Evolutionary conservation across 192 early-diverging fungal genomes (phyloP).

Genomic region (Backusella circina): DNA sequence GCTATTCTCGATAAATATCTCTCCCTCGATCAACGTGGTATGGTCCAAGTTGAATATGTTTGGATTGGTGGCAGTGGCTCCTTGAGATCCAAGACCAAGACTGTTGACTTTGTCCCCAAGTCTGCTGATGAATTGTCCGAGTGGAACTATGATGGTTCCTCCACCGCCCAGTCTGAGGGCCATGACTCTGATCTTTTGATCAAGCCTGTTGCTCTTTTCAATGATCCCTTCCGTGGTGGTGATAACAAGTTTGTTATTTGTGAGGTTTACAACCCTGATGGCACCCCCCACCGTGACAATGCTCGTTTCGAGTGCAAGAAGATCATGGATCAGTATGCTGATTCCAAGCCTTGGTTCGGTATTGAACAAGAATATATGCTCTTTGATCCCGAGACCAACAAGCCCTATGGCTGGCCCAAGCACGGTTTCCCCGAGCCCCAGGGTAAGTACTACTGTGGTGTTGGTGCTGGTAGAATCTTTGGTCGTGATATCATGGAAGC

Average conservation of each 20-base stretch:
- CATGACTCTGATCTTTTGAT: conserved; percentile 54
- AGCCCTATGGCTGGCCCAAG: conserved; percentile 54
- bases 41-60: conserved; percentile 49
- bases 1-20: conserved; percentile 50
- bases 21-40: conserved; percentile 42
- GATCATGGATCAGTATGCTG: conserved; percentile 37
- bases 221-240: conserved; percentile 51
- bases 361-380: conserved; percentile 57
- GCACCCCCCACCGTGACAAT: conserved; percentile 51
- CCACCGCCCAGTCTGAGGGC: conserved; percentile 51
- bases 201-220: conserved; percentile 42
- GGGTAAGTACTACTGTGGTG: conserved; percentile 55
- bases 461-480: conserved; percentile 47
- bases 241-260: conserved; percentile 53
- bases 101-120: conserved; percentile 30
- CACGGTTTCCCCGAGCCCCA: conserved; percentile 52
- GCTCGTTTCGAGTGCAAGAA: conserved; percentile 38
- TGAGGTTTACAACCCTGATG: conserved; percentile 52
- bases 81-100: conserved; percentile 48
- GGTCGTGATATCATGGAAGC: conserved; percentile 59
- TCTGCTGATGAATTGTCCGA: conserved; percentile 38
- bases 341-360: conserved; percentile 49
- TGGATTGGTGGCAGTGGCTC: conserved; percentile 48
- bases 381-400: conserved; percentile 40
- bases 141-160: conserved; percentile 59